Conservation (phyloP, 2,329 filamentous ascomycete species). For the Arthrobotrys sinensis region DNA sequence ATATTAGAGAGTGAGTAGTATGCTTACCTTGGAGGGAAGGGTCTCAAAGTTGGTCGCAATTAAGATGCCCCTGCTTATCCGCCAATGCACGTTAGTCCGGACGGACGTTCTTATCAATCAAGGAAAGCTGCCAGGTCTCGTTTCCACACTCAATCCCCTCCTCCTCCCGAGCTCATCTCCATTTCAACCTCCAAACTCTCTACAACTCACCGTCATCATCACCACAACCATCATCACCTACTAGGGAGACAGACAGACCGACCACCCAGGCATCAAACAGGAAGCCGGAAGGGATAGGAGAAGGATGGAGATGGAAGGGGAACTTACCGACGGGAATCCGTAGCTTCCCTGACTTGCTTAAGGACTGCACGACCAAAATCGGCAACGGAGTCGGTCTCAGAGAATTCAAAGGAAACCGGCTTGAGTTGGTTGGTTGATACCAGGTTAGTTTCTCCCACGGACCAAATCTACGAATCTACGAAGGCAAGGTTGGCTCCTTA, state of each 20-base stretch:
- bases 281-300: neutral
- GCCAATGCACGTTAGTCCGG: constrained; percentile 40
- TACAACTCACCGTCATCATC: neutral
- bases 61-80: constrained; percentile 37
- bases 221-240: neutral
- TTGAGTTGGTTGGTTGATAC: constrained; percentile 8
- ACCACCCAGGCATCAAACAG: neutral
- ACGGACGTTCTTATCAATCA: constrained; percentile 25
- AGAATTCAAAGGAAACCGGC: constrained; percentile 50
- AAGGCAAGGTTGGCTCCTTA: constrained; percentile 17
- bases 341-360: constrained; percentile 40
- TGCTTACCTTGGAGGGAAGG: constrained; percentile 47
- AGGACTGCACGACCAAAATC: constrained; percentile 39
- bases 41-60: constrained; percentile 50
- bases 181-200: neutral
- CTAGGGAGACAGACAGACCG: neutral
- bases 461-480: neutral
- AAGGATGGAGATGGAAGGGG: neutral
- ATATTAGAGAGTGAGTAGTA: too few species aligned
- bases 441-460: constrained; percentile 26
- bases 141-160: constrained; percentile 21
- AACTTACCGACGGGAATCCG: constrained; percentile 52
- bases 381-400: constrained; percentile 40
- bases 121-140: constrained; percentile 16
- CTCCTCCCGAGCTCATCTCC: constrained; percentile 14